phyloP scores from a whole-genome alignment of 306 rosid genomes.

The Prunus salicina region DNA sequence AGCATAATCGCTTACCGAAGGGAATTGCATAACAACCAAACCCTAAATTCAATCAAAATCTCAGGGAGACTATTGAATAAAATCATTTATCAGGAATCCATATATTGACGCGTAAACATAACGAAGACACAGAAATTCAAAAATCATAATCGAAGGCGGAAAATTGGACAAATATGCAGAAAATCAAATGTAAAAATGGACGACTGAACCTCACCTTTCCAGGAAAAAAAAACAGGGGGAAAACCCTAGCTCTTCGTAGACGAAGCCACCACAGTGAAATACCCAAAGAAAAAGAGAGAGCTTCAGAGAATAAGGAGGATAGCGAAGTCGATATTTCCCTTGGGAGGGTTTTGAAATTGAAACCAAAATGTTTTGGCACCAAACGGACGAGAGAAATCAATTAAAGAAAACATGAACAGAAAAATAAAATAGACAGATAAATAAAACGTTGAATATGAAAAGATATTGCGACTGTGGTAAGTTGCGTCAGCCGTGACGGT shows the following conservation, averaged over 20 bases:
- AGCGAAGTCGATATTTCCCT: background rate
- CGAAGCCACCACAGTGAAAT: background rate
- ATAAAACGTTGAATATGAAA: background rate
- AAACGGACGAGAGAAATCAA: background rate
- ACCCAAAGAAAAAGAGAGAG: background rate
- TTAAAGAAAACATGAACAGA: background rate
- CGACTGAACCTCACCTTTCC: conserved; percentile 9
- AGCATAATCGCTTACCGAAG: background rate
- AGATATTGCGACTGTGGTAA: background rate
- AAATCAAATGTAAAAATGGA: background rate
- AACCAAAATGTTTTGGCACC: background rate
- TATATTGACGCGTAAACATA: background rate
- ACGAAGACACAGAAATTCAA: background rate
- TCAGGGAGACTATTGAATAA: background rate
- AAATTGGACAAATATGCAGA: background rate
- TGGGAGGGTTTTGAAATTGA: conserved; percentile 5
- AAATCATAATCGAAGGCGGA: background rate
- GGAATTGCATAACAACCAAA: background rate
- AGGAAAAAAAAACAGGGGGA: background rate
- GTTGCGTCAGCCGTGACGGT: background rate
- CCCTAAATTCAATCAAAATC: conserved; percentile 14
- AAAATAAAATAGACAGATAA: background rate
- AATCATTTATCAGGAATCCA: background rate
- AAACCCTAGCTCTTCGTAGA: conserved; percentile 6
- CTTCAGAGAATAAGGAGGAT: background rate